These are phyloP conservation scores for Lolium rigidum DNA, from an alignment of 176 grass and related monocot species.

Conservation along the genomic window DNA sequence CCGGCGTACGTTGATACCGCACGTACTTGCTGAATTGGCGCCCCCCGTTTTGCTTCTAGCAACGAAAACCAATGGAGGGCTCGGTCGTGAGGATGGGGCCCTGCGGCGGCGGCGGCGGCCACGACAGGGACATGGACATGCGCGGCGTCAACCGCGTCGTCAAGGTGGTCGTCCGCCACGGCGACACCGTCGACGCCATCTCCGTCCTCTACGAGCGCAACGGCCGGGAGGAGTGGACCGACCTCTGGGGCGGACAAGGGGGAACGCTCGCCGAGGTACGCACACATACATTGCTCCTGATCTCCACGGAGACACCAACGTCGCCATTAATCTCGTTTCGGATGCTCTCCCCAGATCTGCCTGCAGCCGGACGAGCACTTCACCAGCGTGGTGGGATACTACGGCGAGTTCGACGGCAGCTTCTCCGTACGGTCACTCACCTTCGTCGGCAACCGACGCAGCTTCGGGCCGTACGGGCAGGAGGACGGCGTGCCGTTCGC, in stretches of 20 bases:
- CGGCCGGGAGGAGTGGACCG: conserved; percentile 50
- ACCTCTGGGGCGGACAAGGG: conserved; percentile 50
- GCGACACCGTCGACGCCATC: conserved; percentile 48
- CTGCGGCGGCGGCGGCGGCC: conserved; percentile 47
- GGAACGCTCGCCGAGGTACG: conserved; percentile 52
- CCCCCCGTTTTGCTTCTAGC: not conserved
- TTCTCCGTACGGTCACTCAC: conserved; percentile 45
- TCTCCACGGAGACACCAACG: no score
- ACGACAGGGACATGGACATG: conserved; percentile 50
- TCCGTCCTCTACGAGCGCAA: conserved; percentile 47
- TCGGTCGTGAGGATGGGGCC: conserved; percentile 41
- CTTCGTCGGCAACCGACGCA: conserved; percentile 38
- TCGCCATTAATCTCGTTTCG: not conserved
- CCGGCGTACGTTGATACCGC: no score
- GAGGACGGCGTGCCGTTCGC: conserved; percentile 50
- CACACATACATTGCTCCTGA: not conserved
- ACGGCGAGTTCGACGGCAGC: conserved; percentile 32
- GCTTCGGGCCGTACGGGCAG: conserved; percentile 54
- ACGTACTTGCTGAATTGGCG: not conserved
- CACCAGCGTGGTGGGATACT: conserved; percentile 37
- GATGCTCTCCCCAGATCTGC: conserved; percentile 32
- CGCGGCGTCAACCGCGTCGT: conserved; percentile 47
- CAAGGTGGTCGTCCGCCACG: conserved; percentile 58
- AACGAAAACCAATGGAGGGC: not conserved
- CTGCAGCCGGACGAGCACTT: conserved; percentile 50